Conservation (phyloP, 225 moss, liverwort and hornwort species). For the Bryoerythrophyllum caledonicum region DNA sequence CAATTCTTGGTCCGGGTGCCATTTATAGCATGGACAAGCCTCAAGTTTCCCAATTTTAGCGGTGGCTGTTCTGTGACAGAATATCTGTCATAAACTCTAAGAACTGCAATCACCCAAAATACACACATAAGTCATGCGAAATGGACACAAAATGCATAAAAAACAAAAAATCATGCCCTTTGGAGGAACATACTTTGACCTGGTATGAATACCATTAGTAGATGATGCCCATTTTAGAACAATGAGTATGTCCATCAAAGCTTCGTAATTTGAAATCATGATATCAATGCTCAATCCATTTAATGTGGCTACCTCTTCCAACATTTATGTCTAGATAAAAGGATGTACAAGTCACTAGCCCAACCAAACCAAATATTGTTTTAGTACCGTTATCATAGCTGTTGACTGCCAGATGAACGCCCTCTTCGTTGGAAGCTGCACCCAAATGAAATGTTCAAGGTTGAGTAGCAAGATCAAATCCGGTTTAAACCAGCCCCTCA, state of each 20-base stretch:
- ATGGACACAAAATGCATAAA: constrained; percentile 1
- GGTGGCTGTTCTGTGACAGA: constrained; percentile 75
- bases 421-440: constrained; percentile 59
- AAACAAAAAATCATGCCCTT: background rate
- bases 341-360: background rate
- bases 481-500: background rate
- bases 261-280: background rate
- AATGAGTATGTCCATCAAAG: background rate
- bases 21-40: constrained; percentile 74
- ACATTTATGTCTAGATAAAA: background rate
- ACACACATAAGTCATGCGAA: constrained; percentile 7
- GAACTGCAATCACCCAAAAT: constrained; percentile 50
- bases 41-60: constrained; percentile 61
- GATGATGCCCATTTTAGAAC: background rate
- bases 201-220: background rate
- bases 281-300: background rate
- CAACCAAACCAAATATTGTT: background rate
- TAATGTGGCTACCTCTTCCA: constrained; percentile 14
- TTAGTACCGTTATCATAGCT: constrained; percentile 76
- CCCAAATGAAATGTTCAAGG: constrained; percentile 9
- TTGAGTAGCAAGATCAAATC: constrained; percentile 11
- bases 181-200: background rate
- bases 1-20: constrained; percentile 92
- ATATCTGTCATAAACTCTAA: constrained; percentile 87
- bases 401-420: constrained; percentile 86